These are phyloP conservation scores for Pyrrhoderma noxium DNA, from an alignment of 1,284 basidiomycete genomes.

Conservation along the genomic window DNA sequence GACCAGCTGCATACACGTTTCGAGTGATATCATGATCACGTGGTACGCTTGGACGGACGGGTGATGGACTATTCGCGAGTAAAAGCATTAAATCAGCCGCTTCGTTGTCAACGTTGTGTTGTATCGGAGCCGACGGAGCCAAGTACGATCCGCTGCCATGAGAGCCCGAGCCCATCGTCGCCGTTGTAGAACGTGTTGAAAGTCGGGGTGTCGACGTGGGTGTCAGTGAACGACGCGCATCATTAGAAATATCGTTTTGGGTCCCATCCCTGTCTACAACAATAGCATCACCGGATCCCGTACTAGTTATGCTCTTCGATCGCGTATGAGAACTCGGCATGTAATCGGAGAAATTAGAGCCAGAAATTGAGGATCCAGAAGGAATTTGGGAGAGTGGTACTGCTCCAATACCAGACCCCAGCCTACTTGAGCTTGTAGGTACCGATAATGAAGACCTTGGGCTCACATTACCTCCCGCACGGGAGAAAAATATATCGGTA, in stretches of 20 bases:
- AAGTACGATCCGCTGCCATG: not conserved
- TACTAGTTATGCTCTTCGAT: slow-evolving; percentile 12
- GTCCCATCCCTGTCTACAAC: not conserved
- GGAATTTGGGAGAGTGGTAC: slow-evolving; percentile 7
- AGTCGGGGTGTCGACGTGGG: slow-evolving; percentile 13
- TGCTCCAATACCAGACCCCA: slow-evolving; percentile 21
- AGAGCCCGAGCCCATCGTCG: not conserved
- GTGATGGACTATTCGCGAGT: slow-evolving; percentile 74
- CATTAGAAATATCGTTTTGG: not conserved
- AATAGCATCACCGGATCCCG: not conserved
- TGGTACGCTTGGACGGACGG: slow-evolving; percentile 47
- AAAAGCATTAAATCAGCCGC: slow-evolving; percentile 74
- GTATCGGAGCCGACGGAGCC: slow-evolving; percentile 22
- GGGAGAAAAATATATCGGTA: slow-evolving; percentile 46
- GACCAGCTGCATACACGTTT: slow-evolving; percentile 50
- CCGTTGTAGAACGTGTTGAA: not conserved
- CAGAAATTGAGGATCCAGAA: slow-evolving; percentile 13
- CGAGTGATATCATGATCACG: slow-evolving; percentile 41
- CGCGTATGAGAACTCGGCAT: slow-evolving; percentile 8
- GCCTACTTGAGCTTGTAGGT: slow-evolving; percentile 25
- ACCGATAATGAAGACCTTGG: slow-evolving; percentile 57
- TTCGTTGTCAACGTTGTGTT: slow-evolving; percentile 54
- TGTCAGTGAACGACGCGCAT: slow-evolving; percentile 14
- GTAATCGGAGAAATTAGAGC: not conserved
- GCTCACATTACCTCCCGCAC: slow-evolving; percentile 39